Evolutionary conservation across 352 stramenopile genomes (phyloP).

Genomic region (Phytopythium chamaehyphon): DNA sequence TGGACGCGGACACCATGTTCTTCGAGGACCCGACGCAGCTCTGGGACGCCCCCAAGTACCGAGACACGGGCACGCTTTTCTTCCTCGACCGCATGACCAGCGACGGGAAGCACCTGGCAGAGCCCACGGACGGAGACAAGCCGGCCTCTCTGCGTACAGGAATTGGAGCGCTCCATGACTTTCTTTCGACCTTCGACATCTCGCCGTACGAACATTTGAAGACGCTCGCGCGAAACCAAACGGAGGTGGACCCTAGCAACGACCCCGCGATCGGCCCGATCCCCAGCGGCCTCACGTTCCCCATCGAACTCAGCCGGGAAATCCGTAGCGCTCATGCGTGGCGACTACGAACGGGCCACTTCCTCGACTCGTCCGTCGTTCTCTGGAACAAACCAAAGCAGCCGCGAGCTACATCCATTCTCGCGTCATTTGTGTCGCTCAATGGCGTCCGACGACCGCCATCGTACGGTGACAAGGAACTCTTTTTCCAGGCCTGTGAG

Average conservation of each 20-base stretch:
- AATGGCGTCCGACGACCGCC: constrained; percentile 28
- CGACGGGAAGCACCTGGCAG: constrained; percentile 34
- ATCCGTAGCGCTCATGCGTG: constrained; percentile 29
- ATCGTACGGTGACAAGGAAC: constrained; percentile 57
- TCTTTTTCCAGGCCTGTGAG: constrained; percentile 59
- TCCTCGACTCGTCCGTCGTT: constrained; percentile 41
- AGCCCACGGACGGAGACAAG: constrained; percentile 16
- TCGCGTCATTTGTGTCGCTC: constrained; percentile 51
- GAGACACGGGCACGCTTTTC: constrained; percentile 46
- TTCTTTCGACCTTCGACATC: constrained; percentile 50
- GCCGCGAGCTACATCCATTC: constrained; percentile 40
- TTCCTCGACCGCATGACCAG: constrained; percentile 49
- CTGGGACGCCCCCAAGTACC: constrained; percentile 52
- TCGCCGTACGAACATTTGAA: constrained; percentile 18
- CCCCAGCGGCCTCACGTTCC: constrained; percentile 19
- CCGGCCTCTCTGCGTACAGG: not conserved
- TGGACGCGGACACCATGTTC: constrained; percentile 65
- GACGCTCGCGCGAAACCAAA: constrained; percentile 23
- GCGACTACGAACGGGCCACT: constrained; percentile 29
- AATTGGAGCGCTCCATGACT: constrained; percentile 38
- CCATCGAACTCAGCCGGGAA: constrained; percentile 31
- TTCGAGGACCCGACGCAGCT: constrained; percentile 52
- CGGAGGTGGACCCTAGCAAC: constrained; percentile 14
- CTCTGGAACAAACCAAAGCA: constrained; percentile 42
- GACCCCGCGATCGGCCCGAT: constrained; percentile 19